phyloP scores from a whole-genome alignment of 164 flowering plant genomes.

The Chimonanthus salicifolius region DNA sequence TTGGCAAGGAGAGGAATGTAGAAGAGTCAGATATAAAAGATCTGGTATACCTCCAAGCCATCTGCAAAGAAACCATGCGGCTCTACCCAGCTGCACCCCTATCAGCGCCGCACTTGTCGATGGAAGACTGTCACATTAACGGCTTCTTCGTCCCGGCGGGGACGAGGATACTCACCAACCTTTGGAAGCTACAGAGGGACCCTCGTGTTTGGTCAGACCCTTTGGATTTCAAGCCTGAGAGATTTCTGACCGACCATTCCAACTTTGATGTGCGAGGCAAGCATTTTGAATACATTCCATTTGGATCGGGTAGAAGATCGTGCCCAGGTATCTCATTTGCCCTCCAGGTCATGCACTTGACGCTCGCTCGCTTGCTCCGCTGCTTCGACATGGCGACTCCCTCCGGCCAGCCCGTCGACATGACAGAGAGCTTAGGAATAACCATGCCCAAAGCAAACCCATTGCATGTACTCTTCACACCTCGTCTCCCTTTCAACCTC shows the following conservation, averaged over 20 bases:
- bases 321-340: constrained; percentile 1
- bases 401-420: constrained; percentile 1
- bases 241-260: neutral
- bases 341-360: neutral
- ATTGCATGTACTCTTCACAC: neutral
- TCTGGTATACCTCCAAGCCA: neutral
- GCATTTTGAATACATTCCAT: neutral
- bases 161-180: neutral
- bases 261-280: neutral
- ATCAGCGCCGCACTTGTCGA: neutral
- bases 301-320: neutral
- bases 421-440: constrained; percentile 1
- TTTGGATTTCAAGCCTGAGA: neutral
- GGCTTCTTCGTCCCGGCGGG: constrained; percentile 1
- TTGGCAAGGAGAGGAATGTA: constrained; percentile 9
- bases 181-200: constrained; percentile 3
- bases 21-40: neutral
- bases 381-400: neutral
- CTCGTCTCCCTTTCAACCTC: constrained; percentile 5
- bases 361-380: neutral
- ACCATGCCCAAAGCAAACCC: neutral
- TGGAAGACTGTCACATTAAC: neutral
- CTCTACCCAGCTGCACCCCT: constrained; percentile 3
- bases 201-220: neutral
- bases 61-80: neutral